phyloP scores from a whole-genome alignment of 116 monocot genomes.

The Zostera marina region DNA sequence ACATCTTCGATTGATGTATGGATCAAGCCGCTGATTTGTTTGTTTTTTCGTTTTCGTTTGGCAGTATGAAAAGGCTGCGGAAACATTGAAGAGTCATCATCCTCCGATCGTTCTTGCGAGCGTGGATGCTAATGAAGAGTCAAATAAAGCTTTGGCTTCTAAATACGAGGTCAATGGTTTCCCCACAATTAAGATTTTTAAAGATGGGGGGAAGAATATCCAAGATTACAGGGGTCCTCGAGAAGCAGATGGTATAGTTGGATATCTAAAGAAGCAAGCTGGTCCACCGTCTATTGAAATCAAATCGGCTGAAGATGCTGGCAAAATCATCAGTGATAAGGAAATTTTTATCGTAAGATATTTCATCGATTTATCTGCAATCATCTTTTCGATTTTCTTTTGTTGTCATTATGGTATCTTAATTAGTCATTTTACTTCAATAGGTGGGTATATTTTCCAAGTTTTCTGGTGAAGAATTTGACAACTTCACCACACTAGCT shows the following conservation, averaged over 20 bases:
- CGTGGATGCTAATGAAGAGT: constrained; percentile 60
- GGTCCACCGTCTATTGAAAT: constrained; percentile 71
- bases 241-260: constrained; percentile 77
- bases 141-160: constrained; percentile 59
- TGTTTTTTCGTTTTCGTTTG: background rate
- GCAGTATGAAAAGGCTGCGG: constrained; percentile 92
- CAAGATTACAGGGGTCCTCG: constrained; percentile 79
- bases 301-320: constrained; percentile 46
- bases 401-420: background rate
- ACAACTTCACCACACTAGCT: constrained; percentile 44
- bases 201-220: constrained; percentile 37
- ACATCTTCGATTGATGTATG: no score
- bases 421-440: background rate
- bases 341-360: constrained; percentile 62
- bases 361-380: background rate
- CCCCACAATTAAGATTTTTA: constrained; percentile 72
- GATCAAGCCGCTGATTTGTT: background rate
- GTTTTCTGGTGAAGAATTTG: constrained; percentile 63
- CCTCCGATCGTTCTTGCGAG: constrained; percentile 84
- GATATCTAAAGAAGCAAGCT: constrained; percentile 69
- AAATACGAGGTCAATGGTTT: constrained; percentile 53
- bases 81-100: constrained; percentile 44
- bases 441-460: constrained; percentile 78
- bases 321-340: constrained; percentile 27
- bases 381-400: background rate